Evolutionary conservation across 2,329 filamentous ascomycete genomes (phyloP).

Genomic region (Xylaria arbuscula): DNA sequence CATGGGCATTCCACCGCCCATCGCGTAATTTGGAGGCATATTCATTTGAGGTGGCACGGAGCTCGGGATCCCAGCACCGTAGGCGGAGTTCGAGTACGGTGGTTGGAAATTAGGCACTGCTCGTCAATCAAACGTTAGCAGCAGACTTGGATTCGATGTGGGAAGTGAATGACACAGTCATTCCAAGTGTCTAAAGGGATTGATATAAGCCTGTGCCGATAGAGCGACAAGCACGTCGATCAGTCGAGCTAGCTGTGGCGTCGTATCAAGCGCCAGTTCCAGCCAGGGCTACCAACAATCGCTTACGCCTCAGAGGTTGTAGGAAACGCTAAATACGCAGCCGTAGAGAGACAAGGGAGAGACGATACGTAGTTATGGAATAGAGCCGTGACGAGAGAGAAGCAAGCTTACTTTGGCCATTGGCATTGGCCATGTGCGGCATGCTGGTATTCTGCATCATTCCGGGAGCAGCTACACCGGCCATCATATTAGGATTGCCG

Average conservation of each 20-base stretch:
- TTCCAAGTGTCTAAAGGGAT: slow-evolving; percentile 19
- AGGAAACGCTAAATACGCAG: slow-evolving; percentile 35
- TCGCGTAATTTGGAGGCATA: slow-evolving; percentile 66
- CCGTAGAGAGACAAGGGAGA: slow-evolving; percentile 19
- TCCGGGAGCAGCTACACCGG: slow-evolving; percentile 62
- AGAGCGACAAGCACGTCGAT: slow-evolving; percentile 31
- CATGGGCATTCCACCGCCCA: slow-evolving; percentile 62
- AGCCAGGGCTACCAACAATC: slow-evolving; percentile 35
- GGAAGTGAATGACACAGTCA: slow-evolving; percentile 32
- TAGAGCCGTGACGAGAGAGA: slow-evolving; percentile 43
- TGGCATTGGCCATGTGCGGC: slow-evolving; percentile 66
- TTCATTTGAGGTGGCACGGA: slow-evolving; percentile 62
- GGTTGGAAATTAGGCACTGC: slow-evolving; percentile 67
- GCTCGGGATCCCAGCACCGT: slow-evolving; percentile 63
- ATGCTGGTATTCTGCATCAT: slow-evolving; percentile 73
- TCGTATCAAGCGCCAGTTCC: slow-evolving; percentile 35
- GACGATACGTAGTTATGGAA: slow-evolving; percentile 35
- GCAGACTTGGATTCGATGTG: slow-evolving; percentile 30
- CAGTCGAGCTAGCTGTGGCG: slow-evolving; percentile 16
- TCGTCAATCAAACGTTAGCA: slow-evolving; percentile 49
- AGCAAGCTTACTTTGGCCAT: slow-evolving; percentile 67
- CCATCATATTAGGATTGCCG: slow-evolving; percentile 67
- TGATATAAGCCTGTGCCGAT: slow-evolving; percentile 1
- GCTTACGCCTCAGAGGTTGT: slow-evolving; percentile 25
- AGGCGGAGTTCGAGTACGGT: slow-evolving; percentile 68